Conservation (phyloP, 768 basidiomycete species). For the Mycena rebaudengoi region DNA sequence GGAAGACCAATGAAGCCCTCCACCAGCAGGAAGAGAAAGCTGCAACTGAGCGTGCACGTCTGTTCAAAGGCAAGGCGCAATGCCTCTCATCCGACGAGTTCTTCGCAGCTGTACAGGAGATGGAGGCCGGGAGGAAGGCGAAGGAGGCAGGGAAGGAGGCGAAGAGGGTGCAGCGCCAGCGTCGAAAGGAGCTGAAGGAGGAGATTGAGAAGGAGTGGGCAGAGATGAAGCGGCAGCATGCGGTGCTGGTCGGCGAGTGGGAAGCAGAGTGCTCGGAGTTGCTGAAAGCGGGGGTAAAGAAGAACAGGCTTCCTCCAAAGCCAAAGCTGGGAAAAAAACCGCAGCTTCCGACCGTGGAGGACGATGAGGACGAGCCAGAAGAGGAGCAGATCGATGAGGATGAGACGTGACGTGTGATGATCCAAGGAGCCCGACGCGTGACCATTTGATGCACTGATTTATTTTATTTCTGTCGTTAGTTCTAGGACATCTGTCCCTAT, state of each 20-base stretch:
- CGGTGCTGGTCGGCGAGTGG: neutral
- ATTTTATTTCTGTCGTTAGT: too few relatives aligned
- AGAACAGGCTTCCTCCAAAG: conserved; percentile 25
- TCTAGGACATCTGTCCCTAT: neutral
- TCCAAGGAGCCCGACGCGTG: neutral
- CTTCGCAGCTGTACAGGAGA: neutral
- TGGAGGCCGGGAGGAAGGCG: neutral
- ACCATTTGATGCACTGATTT: neutral
- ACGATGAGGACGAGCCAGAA: conserved; percentile 10
- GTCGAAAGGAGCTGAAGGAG: neutral
- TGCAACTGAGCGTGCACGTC: too few relatives aligned
- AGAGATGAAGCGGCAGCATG: neutral
- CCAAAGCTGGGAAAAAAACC: conserved; percentile 28
- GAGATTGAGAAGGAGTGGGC: conserved; percentile 2
- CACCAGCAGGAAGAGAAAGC: too few relatives aligned
- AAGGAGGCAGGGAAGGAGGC: neutral
- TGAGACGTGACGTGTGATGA: neutral
- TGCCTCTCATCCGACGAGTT: neutral
- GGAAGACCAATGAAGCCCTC: too few relatives aligned
- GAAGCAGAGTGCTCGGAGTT: neutral
- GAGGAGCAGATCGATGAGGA: conserved; percentile 11
- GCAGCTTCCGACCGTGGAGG: conserved; percentile 14
- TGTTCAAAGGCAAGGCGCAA: too few relatives aligned
- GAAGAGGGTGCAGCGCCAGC: neutral
- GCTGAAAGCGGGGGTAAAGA: conserved; percentile 8